phyloP scores from a whole-genome alignment of 169 alveolate species.

The Plasmodium falciparum region DNA sequence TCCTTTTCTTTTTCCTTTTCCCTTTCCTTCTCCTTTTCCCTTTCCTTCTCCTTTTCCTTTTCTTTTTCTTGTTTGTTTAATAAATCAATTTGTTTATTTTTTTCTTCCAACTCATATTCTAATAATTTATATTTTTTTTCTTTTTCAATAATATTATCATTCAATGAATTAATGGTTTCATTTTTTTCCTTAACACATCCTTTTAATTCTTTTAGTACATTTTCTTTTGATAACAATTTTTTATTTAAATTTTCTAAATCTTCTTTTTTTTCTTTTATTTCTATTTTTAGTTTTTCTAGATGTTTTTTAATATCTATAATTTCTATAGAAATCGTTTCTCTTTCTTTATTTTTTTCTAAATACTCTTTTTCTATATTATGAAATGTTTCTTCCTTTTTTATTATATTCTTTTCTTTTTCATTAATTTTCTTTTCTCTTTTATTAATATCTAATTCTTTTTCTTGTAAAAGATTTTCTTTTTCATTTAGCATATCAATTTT shows the following conservation, averaged over 20 bases:
- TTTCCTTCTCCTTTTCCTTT: conserved; percentile 52
- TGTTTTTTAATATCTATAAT: conserved; percentile 27
- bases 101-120: conserved; percentile 37
- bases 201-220: conserved; percentile 34
- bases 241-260: conserved; percentile 47
- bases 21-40: conserved; percentile 52
- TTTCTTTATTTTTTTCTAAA: conserved; percentile 64
- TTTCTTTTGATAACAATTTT: conserved; percentile 44
- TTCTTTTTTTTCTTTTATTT: conserved; percentile 51
- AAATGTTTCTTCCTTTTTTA: conserved; percentile 58
- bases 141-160: conserved; percentile 51
- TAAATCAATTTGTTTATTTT: conserved; percentile 22
- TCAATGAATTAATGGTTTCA: conserved; percentile 29
- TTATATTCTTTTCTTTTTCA: conserved; percentile 33
- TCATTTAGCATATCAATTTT: conserved; percentile 37
- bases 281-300: conserved; percentile 40
- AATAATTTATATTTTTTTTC: conserved; percentile 40
- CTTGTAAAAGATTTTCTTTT: conserved; percentile 23
- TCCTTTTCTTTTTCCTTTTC: conserved; percentile 44
- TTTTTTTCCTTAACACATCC: conserved; percentile 40
- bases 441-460: conserved; percentile 45
- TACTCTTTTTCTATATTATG: conserved; percentile 32
- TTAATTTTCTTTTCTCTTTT: conserved; percentile 53
- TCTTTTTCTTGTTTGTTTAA: conserved; percentile 23
- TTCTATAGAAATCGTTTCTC: conserved; percentile 40